Evolutionary conservation across 2,329 filamentous ascomycete species (phyloP).

Genomic region (Calonectria pauciramosa): DNA sequence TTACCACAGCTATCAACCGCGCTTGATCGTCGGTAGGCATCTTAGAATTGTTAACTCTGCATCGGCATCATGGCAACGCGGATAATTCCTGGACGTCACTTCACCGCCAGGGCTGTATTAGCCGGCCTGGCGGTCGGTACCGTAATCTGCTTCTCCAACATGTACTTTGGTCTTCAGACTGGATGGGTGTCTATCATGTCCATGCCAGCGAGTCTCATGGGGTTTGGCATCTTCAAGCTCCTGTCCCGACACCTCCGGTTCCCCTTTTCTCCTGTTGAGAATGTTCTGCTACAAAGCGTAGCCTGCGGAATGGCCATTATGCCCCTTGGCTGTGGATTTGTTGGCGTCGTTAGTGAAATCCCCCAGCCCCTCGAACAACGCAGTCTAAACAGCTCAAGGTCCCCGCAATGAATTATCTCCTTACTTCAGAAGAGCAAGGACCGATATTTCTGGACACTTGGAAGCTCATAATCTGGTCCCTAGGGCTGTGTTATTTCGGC

Average conservation of each 20-base stretch:
- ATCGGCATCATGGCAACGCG: conserved; percentile 40
- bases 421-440: conserved; percentile 83
- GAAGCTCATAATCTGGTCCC: conserved; percentile 89
- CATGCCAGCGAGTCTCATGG: conserved; percentile 94
- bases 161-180: conserved; percentile 98
- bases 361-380: background rate
- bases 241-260: conserved; percentile 79
- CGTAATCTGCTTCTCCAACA: conserved; percentile 95
- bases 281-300: conserved; percentile 96
- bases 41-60: background rate
- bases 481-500: conserved; percentile 96
- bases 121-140: conserved; percentile 89
- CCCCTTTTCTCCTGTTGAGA: conserved; percentile 95
- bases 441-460: conserved; percentile 79
- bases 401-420: conserved; percentile 89
- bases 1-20: background rate
- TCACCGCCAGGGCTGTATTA: conserved; percentile 84
- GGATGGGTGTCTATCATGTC: conserved; percentile 85
- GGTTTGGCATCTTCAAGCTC: conserved; percentile 92
- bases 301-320: conserved; percentile 96
- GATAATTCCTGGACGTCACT: conserved; percentile 71
- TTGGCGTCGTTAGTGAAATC: conserved; percentile 77
- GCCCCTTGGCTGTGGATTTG: conserved; percentile 95
- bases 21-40: background rate
- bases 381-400: conserved; percentile 60